Conservation (phyloP, 169 alveolate genomes). For the Eimeria tenella region DNA sequence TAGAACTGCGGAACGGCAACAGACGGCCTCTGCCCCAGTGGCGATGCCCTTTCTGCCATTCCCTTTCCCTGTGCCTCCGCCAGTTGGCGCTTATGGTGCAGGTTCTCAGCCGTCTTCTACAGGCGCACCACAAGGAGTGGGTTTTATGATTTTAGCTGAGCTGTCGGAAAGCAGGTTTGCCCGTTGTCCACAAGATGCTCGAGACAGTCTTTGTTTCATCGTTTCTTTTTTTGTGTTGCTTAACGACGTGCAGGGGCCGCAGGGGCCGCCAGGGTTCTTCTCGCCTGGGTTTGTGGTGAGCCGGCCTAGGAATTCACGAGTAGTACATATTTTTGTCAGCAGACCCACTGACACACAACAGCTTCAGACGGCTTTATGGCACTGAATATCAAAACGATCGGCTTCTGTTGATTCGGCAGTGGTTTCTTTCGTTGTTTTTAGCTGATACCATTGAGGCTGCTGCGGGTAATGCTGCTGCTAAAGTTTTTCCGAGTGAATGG, state of each 20-base stretch:
- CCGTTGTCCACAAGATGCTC: too few species aligned
- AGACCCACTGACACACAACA: too few species aligned
- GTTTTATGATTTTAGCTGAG: neutral
- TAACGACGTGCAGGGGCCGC: slow-evolving; percentile 11
- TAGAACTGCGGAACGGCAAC: slow-evolving; percentile 28
- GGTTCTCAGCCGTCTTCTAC: neutral
- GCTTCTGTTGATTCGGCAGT: neutral
- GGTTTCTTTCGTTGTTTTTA: neutral
- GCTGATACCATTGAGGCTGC: neutral
- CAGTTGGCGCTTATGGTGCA: neutral
- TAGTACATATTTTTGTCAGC: neutral
- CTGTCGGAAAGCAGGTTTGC: neutral
- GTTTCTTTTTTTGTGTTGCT: neutral
- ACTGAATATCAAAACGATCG: neutral
- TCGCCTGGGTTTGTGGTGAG: slow-evolving; percentile 45
- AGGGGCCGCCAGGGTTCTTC: slow-evolving; percentile 30
- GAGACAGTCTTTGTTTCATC: too few species aligned
- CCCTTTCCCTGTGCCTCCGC: slow-evolving; percentile 41
- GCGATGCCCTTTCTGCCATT: slow-evolving; percentile 13
- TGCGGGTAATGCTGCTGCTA: neutral
- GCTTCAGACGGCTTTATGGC: too few species aligned
- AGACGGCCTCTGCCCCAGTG: neutral
- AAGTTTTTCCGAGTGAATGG: neutral
- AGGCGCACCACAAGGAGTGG: slow-evolving; percentile 15
- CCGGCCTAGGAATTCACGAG: neutral